These are phyloP conservation scores for Arabidopsis suecica DNA, from an alignment of 345 rosid species.

Conservation along the genomic window DNA sequence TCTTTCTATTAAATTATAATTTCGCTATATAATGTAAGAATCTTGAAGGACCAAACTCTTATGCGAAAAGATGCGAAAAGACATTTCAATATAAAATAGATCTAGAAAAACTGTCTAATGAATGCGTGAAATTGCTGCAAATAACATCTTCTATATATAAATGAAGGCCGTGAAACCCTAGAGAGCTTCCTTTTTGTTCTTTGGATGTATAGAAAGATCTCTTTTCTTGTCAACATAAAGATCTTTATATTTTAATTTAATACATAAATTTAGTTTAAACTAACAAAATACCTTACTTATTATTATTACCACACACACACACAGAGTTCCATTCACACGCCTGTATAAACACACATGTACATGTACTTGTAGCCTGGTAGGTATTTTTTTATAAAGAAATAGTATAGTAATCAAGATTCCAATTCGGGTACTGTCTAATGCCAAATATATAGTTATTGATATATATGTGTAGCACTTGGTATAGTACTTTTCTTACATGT, in stretches of 20 bases:
- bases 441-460: constrained; percentile 24
- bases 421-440: constrained; percentile 27
- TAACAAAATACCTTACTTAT: neutral
- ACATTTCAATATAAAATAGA: neutral
- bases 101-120: neutral
- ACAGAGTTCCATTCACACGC: constrained; percentile 14
- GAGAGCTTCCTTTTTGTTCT: constrained; percentile 32
- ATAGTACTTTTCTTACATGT: constrained; percentile 12
- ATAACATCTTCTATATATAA: constrained; percentile 6
- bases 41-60: constrained; percentile 38
- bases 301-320: constrained; percentile 10
- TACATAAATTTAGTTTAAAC: neutral
- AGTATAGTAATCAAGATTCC: constrained; percentile 15
- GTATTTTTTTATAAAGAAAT: neutral
- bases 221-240: constrained; percentile 6
- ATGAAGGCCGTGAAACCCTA: constrained; percentile 37
- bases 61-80: constrained; percentile 27
- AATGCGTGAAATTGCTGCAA: constrained; percentile 4
- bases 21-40: no score
- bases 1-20: no score
- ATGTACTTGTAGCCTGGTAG: constrained; percentile 5
- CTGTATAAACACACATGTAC: constrained; percentile 7
- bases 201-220: constrained; percentile 23
- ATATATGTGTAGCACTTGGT: neutral
- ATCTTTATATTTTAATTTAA: neutral